Evolutionary conservation across 352 stramenopile species (phyloP).

Genomic region (Globisporangium cylindrosporum): DNA sequence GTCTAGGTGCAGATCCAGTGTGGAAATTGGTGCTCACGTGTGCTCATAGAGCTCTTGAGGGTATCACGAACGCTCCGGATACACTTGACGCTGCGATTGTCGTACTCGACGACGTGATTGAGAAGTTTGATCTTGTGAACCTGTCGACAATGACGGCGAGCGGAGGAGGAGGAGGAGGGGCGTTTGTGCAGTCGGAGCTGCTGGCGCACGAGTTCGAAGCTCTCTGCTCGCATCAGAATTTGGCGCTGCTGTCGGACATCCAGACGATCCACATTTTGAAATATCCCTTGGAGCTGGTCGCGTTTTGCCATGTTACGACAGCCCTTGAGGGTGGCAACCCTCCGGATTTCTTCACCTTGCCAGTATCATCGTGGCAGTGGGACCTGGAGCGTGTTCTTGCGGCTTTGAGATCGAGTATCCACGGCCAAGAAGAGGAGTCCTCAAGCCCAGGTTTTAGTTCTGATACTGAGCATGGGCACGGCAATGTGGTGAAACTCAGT

Average conservation of each 20-base stretch:
- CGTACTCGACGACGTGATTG: slow-evolving; percentile 31
- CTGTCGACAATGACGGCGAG: slow-evolving; percentile 19
- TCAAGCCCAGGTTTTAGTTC: background rate
- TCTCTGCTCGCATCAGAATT: slow-evolving; percentile 8
- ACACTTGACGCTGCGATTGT: slow-evolving; percentile 28
- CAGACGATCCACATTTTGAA: slow-evolving; percentile 38
- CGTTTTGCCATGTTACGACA: slow-evolving; percentile 31
- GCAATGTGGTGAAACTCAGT: background rate
- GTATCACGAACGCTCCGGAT: background rate
- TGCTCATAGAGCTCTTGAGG: slow-evolving; percentile 21
- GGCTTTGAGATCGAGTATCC: slow-evolving; percentile 9
- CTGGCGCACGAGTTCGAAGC: slow-evolving; percentile 22
- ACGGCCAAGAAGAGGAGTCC: background rate
- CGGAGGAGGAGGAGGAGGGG: background rate
- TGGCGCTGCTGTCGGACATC: slow-evolving; percentile 18
- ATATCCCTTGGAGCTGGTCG: slow-evolving; percentile 39
- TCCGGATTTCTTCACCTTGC: background rate
- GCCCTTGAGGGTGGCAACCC: background rate
- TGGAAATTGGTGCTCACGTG: slow-evolving; percentile 34
- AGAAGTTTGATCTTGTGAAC: slow-evolving; percentile 37
- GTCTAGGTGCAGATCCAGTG: background rate
- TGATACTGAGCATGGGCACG: background rate
- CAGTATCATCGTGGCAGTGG: background rate
- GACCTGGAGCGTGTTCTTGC: slow-evolving; percentile 6
- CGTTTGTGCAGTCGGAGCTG: slow-evolving; percentile 18